Evolutionary conservation across 2,329 filamentous ascomycete genomes (phyloP).

Genomic region (Xylariaceae sp.): DNA sequence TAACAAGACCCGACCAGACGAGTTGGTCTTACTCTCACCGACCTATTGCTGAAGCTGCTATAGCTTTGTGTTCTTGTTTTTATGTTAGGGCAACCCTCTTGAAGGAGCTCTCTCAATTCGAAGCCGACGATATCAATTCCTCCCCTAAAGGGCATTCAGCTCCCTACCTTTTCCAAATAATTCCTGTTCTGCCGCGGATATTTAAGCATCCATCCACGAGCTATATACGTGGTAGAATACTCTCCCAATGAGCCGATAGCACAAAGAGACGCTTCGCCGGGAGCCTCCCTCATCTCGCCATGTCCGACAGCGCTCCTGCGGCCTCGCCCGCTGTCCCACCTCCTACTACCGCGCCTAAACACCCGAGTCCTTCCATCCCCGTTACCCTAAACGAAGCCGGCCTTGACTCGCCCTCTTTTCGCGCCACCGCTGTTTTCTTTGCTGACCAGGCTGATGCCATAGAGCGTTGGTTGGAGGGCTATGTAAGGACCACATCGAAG

Average conservation of each 20-base stretch:
- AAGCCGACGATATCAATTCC: background rate
- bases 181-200: too few species aligned
- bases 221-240: background rate
- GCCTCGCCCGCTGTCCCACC: constrained; percentile 29
- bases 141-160: too few species aligned
- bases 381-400: constrained; percentile 93
- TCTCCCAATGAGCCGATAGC: constrained; percentile 24
- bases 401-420: constrained; percentile 95
- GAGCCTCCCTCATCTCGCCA: constrained; percentile 19
- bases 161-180: too few species aligned
- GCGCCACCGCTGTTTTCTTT: constrained; percentile 84
- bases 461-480: constrained; percentile 85
- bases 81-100: too few species aligned
- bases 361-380: constrained; percentile 59
- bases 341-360: constrained; percentile 29
- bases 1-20: too few species aligned
- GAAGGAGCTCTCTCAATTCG: background rate
- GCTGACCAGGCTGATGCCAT: constrained; percentile 88
- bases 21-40: too few species aligned
- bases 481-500: constrained; percentile 59
- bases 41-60: too few species aligned
- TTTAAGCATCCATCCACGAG: background rate
- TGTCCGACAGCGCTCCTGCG: constrained; percentile 35
- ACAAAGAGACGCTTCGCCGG: constrained; percentile 3
- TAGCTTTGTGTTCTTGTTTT: too few species aligned